A percentile compares a stretch with the other conserved stretches of the same genome.
Conservation (phyloP, 768 basidiomycete genomes). For the Kwoniella europaea region DNA sequence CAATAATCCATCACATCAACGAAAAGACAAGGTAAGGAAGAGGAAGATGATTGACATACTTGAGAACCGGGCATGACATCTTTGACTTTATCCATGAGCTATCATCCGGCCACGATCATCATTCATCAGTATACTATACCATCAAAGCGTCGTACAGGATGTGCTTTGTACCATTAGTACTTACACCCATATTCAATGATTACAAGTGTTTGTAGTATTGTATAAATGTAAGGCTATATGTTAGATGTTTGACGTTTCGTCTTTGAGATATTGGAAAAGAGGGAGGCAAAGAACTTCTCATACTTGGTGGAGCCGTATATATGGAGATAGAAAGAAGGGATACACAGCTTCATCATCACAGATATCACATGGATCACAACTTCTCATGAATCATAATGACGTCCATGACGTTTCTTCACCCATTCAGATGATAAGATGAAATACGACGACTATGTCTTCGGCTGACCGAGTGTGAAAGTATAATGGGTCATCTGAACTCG, state of each 20-base stretch:
- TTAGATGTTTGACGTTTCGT: too few species aligned
- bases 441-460: not conserved
- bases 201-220: too few species aligned
- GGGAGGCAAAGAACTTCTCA: not conserved
- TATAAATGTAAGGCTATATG: too few species aligned
- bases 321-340: not conserved
- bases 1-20: not conserved
- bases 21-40: not conserved
- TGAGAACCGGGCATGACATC: slow-evolving; percentile 6
- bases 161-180: too few species aligned
- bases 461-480: not conserved
- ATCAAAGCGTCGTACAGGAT: too few species aligned
- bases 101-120: not conserved
- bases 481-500: not conserved
- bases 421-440: not conserved
- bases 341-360: not conserved
- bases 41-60: not conserved
- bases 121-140: not conserved
- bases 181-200: slow-evolving; percentile 2
- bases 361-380: not conserved
- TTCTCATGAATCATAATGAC: not conserved
- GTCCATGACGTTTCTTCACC: not conserved
- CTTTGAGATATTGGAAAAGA: not conserved
- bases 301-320: not conserved
- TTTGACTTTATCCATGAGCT: slow-evolving; percentile 12